Evolutionary conservation across 148 eudicot genomes (phyloP), one percentile per base, ranked within the genome.

Genomic region (Rhododendron ferrugineum): DNA sequence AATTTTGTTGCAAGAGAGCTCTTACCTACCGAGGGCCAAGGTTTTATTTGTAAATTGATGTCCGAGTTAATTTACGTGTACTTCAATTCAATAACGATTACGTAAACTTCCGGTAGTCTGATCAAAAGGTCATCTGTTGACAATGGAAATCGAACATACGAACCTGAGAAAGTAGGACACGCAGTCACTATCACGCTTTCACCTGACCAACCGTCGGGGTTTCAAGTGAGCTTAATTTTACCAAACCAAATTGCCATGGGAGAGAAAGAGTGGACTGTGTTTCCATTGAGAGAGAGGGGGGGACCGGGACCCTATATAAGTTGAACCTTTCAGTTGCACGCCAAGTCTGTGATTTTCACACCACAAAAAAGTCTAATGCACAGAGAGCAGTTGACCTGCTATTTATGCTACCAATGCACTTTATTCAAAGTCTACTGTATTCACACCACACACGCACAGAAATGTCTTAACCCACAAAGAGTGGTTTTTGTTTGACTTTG

Each of bases 301-400:
- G 70, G 70, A n/a, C n/a, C n/a, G n/a, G 36, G 36, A 8, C 28
- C 30, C 28, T 52, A 3, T 40, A n/a, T n/a, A 7, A 9, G 70
- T 56, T 40, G 44, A 82, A 60, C 7, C 78, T 44, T 32, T 46
- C 56, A 47, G 46, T 20, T 74, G 76, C 49, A 73, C 42, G 28
- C 28, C 49, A 36, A 86, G 88, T 86, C 85, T 18, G 68, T 60
- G n/a, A 14, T 62, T 85, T 82, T 86, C 85, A 86, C 85, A 86
- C 82, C 60, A 62, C 50, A 82, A 37, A 47, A 82, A 70, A 13
- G 83, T 30, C 44, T 26, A 62, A 37, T 62, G 11, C 32, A n/a
- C 58, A 85, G 30, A 50, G 72, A 54, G 56, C 52, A 78, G 79
- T 85, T 85, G 84, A 85, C 73, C 82, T 80, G 64, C 6, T n/a